phyloP scores from a whole-genome alignment of 2,329 filamentous ascomycete species.

The Sclerotinia nivalis region DNA sequence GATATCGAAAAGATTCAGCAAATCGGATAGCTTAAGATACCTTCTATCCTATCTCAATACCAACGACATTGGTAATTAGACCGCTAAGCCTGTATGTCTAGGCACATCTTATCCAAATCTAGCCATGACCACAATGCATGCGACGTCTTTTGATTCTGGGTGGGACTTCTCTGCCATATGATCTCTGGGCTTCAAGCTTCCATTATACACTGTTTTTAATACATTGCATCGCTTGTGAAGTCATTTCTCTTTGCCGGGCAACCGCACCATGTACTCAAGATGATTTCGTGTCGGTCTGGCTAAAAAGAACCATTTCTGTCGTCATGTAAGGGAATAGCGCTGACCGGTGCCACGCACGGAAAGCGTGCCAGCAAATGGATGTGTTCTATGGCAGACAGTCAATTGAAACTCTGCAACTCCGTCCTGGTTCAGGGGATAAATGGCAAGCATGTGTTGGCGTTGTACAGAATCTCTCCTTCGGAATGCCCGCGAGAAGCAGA shows the following conservation, averaged over 20 bases:
- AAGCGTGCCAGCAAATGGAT: slow-evolving; percentile 1
- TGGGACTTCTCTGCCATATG: slow-evolving; percentile 8
- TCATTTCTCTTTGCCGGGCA: slow-evolving; percentile 1
- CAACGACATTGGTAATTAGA: background rate
- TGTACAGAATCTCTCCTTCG: background rate
- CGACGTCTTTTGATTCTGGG: background rate
- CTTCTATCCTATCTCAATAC: background rate
- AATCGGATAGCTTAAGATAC: background rate
- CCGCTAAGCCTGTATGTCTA: background rate
- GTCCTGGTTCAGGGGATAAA: background rate
- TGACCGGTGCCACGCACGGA: slow-evolving; percentile 2
- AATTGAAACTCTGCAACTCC: slow-evolving; percentile 2
- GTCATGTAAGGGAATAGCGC: background rate
- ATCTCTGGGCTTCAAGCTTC: background rate
- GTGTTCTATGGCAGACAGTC: background rate
- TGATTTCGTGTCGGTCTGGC: background rate
- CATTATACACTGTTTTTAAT: background rate
- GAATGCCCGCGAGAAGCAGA: slow-evolving; percentile 8
- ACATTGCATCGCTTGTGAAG: background rate
- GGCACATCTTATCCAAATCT: slow-evolving; percentile 14
- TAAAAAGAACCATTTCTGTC: background rate
- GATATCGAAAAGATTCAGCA: background rate
- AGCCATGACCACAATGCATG: background rate
- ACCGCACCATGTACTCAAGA: background rate
- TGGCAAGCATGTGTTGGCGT: slow-evolving; percentile 8